Evolutionary conservation across 352 stramenopile genomes (phyloP), one percentile per base, ranked within the genome.

Genomic region (Lagenidium giganteum): DNA sequence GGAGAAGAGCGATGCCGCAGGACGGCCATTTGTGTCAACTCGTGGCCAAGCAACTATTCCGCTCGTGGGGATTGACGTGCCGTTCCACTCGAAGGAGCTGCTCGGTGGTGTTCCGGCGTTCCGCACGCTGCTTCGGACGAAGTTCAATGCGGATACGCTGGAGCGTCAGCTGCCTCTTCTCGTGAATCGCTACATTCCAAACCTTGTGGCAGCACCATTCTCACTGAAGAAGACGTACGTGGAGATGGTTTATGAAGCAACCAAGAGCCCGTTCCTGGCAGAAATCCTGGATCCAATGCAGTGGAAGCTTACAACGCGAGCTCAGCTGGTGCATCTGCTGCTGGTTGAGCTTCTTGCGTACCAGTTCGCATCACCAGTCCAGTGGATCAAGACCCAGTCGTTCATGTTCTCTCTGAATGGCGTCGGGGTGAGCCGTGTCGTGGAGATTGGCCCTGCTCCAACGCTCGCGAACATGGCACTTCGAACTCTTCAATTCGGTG

Each of bases 311-410:
- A 78, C 70, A 24, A 73, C 79, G 12, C 68, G 65, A 39, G 66
- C 72, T n/a, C 74, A 92, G 42, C 61, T 88, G 1, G 79, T 64
- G 23, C 76, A 89, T 30, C 51, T 86, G 23, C 68, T 95, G 20
- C 56, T 95, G 6, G 76, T 93, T 23, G 84, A 95, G 65, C 57
- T 95, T 12, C 46, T 95, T 21, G 82, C 82, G 20, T 93, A 93
- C 62, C 84, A 95, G 58, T 94, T 95, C 45, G 84, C 84, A 18
- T 93, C 75, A 5, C 84, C 84, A 4, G 82, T 95, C 13, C 83
- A 91, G 50, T 95, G 84, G 84, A 95, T 95, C 42, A 85, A 90
- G 61, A 93, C 83, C 4, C 83, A 94, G 57, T 54, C 62, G 28
- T 63, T 83, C 31, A 46, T 95, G 40, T 93, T 95, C 51, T 70